Percentiles rank a stretch among this genome's conserved stretches.
Conservation (phyloP, 73 alveolate species). For the Paramecium tetraurelia region DNA sequence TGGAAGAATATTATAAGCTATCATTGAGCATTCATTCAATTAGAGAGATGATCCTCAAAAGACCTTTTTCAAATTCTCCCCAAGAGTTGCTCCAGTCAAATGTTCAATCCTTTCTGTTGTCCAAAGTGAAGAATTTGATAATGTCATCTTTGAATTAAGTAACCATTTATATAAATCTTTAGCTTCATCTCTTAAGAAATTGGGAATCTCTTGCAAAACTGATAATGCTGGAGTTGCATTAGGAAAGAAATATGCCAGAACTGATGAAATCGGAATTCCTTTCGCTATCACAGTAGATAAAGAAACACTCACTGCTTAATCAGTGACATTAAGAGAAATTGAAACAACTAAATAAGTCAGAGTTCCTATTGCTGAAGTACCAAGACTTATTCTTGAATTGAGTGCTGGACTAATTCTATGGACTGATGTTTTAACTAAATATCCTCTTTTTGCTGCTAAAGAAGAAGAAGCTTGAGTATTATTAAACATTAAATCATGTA, state of each 20-base stretch:
- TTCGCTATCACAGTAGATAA: conserved; percentile 98
- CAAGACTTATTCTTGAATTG: conserved; percentile 52
- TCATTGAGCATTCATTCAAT: conserved; percentile 93
- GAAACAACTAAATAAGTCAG: conserved; percentile 90
- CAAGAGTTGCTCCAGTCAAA: conserved; percentile 93
- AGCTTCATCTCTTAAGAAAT: conserved; percentile 66
- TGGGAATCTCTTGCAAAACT: conserved; percentile 92
- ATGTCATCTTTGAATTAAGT: conserved; percentile 11
- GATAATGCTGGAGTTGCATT: conserved; percentile 92
- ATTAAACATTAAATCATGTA: background rate
- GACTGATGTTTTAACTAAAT: conserved; percentile 7
- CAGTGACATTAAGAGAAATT: conserved; percentile 95
- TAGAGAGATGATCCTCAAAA: conserved; percentile 87
- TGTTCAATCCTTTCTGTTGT: conserved; percentile 91
- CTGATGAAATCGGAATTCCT: conserved; percentile 99
- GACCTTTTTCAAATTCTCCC: conserved; percentile 91
- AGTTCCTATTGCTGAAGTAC: conserved; percentile 78
- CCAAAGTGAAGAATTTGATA: conserved; percentile 74
- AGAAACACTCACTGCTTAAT: conserved; percentile 81
- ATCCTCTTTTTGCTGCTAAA: background rate
- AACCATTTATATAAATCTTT: background rate
- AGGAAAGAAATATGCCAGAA: conserved; percentile 98
- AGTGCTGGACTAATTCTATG: background rate
- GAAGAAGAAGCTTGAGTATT: conserved; percentile 6
- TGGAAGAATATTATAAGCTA: conserved; percentile 94